Evolutionary conservation across 2,329 filamentous ascomycete species (phyloP).

Genomic region (Colletotrichum viniferum): DNA sequence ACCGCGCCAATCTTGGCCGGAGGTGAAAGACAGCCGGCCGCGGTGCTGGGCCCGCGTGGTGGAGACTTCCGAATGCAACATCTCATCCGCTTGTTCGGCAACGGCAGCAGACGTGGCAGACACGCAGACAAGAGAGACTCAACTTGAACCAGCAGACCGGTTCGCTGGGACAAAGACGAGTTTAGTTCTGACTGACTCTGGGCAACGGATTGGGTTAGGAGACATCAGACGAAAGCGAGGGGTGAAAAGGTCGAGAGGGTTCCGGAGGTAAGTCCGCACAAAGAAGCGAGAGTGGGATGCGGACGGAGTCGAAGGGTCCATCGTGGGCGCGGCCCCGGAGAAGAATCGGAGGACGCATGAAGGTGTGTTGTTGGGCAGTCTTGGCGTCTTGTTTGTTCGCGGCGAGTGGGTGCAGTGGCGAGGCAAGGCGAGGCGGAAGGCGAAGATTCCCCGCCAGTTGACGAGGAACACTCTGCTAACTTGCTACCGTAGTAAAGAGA

Average conservation of each 20-base stretch:
- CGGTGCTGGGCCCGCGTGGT: background rate
- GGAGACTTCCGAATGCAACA: background rate
- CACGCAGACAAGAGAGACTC: background rate
- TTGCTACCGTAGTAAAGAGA: background rate
- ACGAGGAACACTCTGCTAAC: background rate
- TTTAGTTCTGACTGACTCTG: background rate
- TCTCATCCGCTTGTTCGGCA: background rate
- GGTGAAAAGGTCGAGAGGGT: background rate
- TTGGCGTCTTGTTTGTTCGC: background rate
- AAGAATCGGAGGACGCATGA: constrained; percentile 9
- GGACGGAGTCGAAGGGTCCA: background rate
- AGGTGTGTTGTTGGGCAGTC: background rate
- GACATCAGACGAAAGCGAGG: background rate
- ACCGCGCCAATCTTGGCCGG: background rate
- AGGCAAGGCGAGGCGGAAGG: background rate
- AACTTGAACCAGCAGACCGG: background rate
- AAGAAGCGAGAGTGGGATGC: background rate
- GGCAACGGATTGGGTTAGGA: background rate
- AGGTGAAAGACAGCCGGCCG: background rate
- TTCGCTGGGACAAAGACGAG: background rate
- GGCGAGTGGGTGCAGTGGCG: background rate
- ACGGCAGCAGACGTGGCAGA: background rate
- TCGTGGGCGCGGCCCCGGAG: constrained; percentile 7
- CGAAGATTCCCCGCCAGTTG: background rate
- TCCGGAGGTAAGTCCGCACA: background rate